phyloP scores from a whole-genome alignment of 495 filamentous ascomycete genomes.

The Neurospora sp. region DNA sequence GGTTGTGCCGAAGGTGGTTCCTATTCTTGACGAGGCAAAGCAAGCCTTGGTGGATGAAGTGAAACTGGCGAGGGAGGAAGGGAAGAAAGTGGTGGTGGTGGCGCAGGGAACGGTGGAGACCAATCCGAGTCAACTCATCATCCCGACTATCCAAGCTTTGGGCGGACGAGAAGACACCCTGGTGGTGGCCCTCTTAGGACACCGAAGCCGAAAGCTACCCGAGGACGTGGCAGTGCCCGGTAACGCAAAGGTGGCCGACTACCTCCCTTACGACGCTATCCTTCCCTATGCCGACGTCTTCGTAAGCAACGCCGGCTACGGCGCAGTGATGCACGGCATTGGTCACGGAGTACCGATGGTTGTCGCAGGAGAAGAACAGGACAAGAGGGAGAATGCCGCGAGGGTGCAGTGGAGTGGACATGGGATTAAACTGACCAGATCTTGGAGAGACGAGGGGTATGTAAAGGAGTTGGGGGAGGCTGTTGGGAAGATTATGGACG shows the following conservation, averaged over 20 bases:
- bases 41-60: neutral
- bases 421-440: slow-evolving; percentile 22
- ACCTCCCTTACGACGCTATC: slow-evolving; percentile 26
- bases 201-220: slow-evolving; percentile 14
- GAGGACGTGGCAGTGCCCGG: slow-evolving; percentile 4
- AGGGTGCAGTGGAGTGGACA: slow-evolving; percentile 25
- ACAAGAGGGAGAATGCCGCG: slow-evolving; percentile 27
- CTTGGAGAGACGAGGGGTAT: slow-evolving; percentile 4
- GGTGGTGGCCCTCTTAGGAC: slow-evolving; percentile 26
- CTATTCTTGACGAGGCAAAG: neutral
- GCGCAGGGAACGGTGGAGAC: slow-evolving; percentile 28
- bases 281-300: slow-evolving; percentile 28
- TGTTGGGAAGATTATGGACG: slow-evolving; percentile 17
- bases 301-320: slow-evolving; percentile 31
- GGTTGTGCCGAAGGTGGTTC: slow-evolving; percentile 7
- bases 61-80: slow-evolving; percentile 1
- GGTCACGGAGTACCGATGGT: slow-evolving; percentile 33
- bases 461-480: slow-evolving; percentile 15
- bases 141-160: slow-evolving; percentile 26
- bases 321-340: slow-evolving; percentile 29
- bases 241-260: slow-evolving; percentile 25
- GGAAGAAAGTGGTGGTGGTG: slow-evolving; percentile 27
- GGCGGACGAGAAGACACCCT: slow-evolving; percentile 13
- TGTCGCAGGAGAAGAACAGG: slow-evolving; percentile 25
- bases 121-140: slow-evolving; percentile 20